Evolutionary conservation across 2,329 filamentous ascomycete genomes (phyloP), one percentile per base, ranked within the genome.

Genomic region (Penicillium sclerotiorum): DNA sequence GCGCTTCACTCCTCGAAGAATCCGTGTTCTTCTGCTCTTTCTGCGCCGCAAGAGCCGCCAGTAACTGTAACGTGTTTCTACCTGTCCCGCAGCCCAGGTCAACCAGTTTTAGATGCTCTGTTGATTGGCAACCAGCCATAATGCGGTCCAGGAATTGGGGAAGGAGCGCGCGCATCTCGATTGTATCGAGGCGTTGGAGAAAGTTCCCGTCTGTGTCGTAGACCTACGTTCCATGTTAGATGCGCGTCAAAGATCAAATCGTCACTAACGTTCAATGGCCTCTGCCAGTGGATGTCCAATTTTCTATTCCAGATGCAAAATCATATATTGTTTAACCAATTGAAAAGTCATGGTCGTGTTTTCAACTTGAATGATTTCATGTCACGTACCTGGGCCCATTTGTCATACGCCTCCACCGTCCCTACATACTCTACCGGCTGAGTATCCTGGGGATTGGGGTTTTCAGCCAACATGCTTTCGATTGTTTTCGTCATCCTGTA

Each of bases 151-250:
- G 58, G 37, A 83, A 77, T 1, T 63, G 55, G 0, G 80, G 78
- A 0, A 87, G 73, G 0, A 84, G 62, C 1, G 61, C 60, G 12
- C 67, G 62, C 58, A 87, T 76, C 60, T 85, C 79, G 12, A 78
- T 55, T 32, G 81, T 80, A 62, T 88, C 85, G 15, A 87, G 75
- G 1, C 78, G 76, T 69, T 87, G 84, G 1, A 88, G 74, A 64
- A 87, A 84, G 63, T 87, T 88, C 25, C 80, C 81, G 55, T 88
- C 84, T 25, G 75, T 80, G 66, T 88, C 84, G 69, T 87, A 88
- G 36, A 28, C 18, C 20, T 35, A 35, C n/a, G n/a, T n/a, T n/a
- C n/a, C n/a, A n/a, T n/a, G n/a, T n/a, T n/a, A n/a, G n/a, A n/a
- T n/a, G n/a, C n/a, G n/a, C n/a, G n/a, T n/a, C n/a, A n/a, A n/a